phyloP scores from a whole-genome alignment of 139 green algal species.

The Zygnema cylindricum region DNA sequence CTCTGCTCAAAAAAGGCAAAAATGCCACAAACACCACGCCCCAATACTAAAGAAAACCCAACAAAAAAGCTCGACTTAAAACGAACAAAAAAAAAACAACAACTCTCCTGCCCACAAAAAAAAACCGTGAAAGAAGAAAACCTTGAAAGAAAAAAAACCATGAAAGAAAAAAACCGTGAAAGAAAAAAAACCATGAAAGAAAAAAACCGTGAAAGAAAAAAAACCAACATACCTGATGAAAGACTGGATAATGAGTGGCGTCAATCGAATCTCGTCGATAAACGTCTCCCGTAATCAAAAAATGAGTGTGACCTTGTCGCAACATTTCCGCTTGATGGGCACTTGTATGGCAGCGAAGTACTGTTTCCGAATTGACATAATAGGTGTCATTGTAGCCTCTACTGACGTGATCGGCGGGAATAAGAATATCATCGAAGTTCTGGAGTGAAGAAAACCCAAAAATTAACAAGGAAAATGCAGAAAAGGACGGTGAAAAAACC shows the following conservation, averaged over 20 bases:
- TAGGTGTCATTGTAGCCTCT: conserved; percentile 97
- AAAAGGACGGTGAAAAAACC: background rate
- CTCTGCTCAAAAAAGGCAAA: too few relatives aligned
- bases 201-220: too few relatives aligned
- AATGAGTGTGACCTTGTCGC: conserved; percentile 76
- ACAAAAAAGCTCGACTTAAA: too few relatives aligned
- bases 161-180: too few relatives aligned
- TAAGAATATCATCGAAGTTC: conserved; percentile 83
- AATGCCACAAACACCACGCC: too few relatives aligned
- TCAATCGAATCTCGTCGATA: conserved; percentile 96
- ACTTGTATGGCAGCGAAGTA: conserved; percentile 88
- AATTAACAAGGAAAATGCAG: background rate
- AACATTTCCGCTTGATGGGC: conserved; percentile 82
- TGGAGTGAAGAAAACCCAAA: background rate
- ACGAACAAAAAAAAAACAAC: too few relatives aligned
- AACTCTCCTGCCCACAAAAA: too few relatives aligned
- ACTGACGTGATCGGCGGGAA: conserved; percentile 89
- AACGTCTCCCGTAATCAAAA: conserved; percentile 96
- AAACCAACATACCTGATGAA: conserved; percentile 80
- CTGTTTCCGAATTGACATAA: conserved; percentile 85
- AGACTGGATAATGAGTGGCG: conserved; percentile 98
- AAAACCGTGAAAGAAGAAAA: too few relatives aligned
- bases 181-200: too few relatives aligned
- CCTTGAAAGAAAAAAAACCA: too few relatives aligned
- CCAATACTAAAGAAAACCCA: too few relatives aligned